Conservation (phyloP, 2,329 filamentous ascomycete genomes). For the Dryadomyces sulphureus region DNA sequence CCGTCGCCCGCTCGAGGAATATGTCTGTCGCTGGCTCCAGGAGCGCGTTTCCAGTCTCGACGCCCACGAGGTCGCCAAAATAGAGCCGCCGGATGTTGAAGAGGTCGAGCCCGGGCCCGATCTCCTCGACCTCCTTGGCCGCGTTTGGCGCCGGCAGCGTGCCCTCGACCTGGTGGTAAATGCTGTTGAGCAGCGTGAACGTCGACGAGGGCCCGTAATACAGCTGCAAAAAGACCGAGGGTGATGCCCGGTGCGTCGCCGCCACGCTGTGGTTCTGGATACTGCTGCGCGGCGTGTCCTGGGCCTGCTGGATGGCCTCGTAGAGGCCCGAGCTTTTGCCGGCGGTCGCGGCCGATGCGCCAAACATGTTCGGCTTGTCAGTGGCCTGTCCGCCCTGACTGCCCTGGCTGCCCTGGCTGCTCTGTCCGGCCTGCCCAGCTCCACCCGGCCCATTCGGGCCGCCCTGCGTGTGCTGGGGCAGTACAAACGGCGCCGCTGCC, state of each 20-base stretch:
- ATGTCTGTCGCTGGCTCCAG: constrained; percentile 5
- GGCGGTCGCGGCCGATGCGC: no score
- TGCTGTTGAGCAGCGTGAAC: constrained; percentile 9
- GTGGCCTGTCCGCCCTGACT: neutral
- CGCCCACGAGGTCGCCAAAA: constrained; percentile 10
- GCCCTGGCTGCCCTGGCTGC: no score
- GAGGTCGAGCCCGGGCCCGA: constrained; percentile 10
- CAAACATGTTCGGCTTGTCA: no score
- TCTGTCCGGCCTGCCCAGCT: no score
- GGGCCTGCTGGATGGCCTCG: neutral
- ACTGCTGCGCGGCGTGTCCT: neutral
- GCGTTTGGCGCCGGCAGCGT: neutral
- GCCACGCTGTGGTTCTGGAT: constrained; percentile 9
- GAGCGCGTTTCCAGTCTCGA: neutral
- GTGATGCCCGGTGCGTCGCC: constrained; percentile 9
- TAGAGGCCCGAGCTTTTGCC: neutral
- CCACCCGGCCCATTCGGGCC: neutral
- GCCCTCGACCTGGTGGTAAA: constrained; percentile 10
- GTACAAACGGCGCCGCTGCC: neutral
- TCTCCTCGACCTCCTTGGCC: constrained; percentile 8
- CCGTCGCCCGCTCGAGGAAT: constrained; percentile 7
- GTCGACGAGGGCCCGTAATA: constrained; percentile 11
- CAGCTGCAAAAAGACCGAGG: constrained; percentile 9
- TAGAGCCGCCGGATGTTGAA: constrained; percentile 11
- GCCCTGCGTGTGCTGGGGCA: neutral